Evolutionary conservation across 2,329 filamentous ascomycete species (phyloP), one percentile per base, ranked within the genome.

Genomic region (Verticillium isaacii): DNA sequence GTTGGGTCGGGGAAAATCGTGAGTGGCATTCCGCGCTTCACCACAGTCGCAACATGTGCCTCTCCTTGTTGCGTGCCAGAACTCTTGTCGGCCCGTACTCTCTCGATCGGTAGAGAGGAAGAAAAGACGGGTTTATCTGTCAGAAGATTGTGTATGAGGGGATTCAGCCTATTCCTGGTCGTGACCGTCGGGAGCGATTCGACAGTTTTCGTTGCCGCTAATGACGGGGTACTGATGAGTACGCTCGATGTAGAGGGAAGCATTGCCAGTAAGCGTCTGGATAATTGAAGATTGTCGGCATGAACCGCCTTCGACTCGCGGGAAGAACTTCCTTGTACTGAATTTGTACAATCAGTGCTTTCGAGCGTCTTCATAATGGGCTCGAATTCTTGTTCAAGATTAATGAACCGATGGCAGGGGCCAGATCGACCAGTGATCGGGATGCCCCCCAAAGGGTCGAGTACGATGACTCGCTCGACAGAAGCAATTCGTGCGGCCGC

Each of bases 61-160:
- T 66, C 61, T 17, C 57, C 54, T 6, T 56, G 58, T 19, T 59
- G 63, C 34, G 61, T 59, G 9, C 62, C 61, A 17, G 36, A 23
- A 8, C 69, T 72, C 61, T 65, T 70, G 39, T 72, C 68, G 0
- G 75, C 70, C 61, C 74, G 78, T 36, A 92, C 83, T 57, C 91
- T 84, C 50, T 88, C 85, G 7, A 88, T 82, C 0, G 95, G 95
- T 0, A 99, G 80, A 0, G 95, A 99, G 1, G 95, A 95, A 1
- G 95, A 98, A 66, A 93, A 90, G 15, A 93, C 85, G 0, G 95
- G 94, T 70, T 97, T 96, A 76, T 99, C 95, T 2, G 95, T 99
- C 11, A 99, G 83, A 1, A 99, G 85, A 69, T 97, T 98, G 75
- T 99, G 93, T 56, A 99, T 95, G 1, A 99, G 80, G 0, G 93